Base-by-base conservation (phyloP, 2,329 filamentous ascomycete genomes). In the Geosmithia morbida region DNA sequence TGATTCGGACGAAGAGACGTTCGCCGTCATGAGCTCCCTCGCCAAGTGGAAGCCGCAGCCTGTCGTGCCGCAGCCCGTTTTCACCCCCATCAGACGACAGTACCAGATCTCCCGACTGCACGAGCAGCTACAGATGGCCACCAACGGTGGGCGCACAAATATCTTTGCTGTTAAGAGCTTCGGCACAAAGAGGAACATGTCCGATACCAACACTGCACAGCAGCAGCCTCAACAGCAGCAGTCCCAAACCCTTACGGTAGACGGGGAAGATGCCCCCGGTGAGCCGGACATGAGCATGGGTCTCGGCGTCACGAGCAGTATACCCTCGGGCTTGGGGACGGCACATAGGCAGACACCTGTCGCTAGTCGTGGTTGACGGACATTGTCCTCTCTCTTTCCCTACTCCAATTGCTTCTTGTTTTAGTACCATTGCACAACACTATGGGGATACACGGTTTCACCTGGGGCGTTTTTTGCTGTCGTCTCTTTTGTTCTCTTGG, bases 1-100 rank as follows among this genome's bases (percentile, higher is more conserved):
- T 39, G 92, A 98, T 62, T 92, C 86, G 2, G 92, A 98, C 59
- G 92, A 97, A 68, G 92, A 98, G 64, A 87, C 87, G 46, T 83
- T 88, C 45, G 75, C 83, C 0, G 86, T 97, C 46, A 95, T 97
- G 87, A 72, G 76, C 30, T 85, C 86, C 7, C 74, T 90, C 47
- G 72, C 80, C 20, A 78, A 80, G 47, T 87, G 86, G 67, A 81
- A 80, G 42, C 89, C 90, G 0, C 80, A 83, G 52, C 89, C 90
- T 1, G 67, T 94, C 4, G 75, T 87, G 26, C 78, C 81, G 7
- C 80, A 85, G 58, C 76, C 69, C 3, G 60, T 77, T 2, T 76
- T 81, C 53, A 65, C 70, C 5, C 78, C 79, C 3, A 79, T 83
- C 49, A 75, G 74, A 55, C 70, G 77, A 11, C 74, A 79, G 50